Evolutionary conservation across 2,329 filamentous ascomycete genomes (phyloP).

Genomic region (Colletotrichum plurivorum): DNA sequence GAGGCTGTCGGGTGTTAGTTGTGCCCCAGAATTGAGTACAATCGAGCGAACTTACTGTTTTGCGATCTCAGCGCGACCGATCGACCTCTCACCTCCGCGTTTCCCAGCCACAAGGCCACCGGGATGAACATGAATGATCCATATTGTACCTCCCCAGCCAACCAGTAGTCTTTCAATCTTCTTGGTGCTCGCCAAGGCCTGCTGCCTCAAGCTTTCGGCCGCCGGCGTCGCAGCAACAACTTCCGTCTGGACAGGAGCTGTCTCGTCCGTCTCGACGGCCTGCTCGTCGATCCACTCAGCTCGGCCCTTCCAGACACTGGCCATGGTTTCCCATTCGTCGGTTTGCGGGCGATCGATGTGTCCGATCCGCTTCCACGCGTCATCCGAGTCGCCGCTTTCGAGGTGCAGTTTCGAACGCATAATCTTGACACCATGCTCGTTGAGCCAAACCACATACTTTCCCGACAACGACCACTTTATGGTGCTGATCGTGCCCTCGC

Average conservation of each 20-base stretch:
- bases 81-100: slow-evolving; percentile 76
- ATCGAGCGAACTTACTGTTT: slow-evolving; percentile 80
- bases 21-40: neutral
- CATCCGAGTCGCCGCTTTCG: slow-evolving; percentile 81
- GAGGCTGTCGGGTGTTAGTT: slow-evolving; percentile 69
- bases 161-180: slow-evolving; percentile 85
- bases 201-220: slow-evolving; percentile 62
- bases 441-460: slow-evolving; percentile 94
- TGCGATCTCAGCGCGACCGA: slow-evolving; percentile 88
- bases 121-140: slow-evolving; percentile 92
- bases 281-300: slow-evolving; percentile 94
- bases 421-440: slow-evolving; percentile 97
- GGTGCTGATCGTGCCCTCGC: slow-evolving; percentile 90
- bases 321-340: slow-evolving; percentile 95
- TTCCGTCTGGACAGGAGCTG: slow-evolving; percentile 55
- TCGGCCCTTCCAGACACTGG: slow-evolving; percentile 92
- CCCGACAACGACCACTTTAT: slow-evolving; percentile 97
- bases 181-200: slow-evolving; percentile 62
- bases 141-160: slow-evolving; percentile 96
- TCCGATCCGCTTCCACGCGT: slow-evolving; percentile 94
- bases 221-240: slow-evolving; percentile 58
- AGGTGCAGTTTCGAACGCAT: slow-evolving; percentile 92
- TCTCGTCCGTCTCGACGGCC: slow-evolving; percentile 80
- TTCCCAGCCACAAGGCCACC: slow-evolving; percentile 78
- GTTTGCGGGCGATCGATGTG: slow-evolving; percentile 92